A percentile compares a stretch with the other conserved stretches of the same genome.
Conservation (phyloP, 495 filamentous ascomycete species). For the Cairneyella variabilis region DNA sequence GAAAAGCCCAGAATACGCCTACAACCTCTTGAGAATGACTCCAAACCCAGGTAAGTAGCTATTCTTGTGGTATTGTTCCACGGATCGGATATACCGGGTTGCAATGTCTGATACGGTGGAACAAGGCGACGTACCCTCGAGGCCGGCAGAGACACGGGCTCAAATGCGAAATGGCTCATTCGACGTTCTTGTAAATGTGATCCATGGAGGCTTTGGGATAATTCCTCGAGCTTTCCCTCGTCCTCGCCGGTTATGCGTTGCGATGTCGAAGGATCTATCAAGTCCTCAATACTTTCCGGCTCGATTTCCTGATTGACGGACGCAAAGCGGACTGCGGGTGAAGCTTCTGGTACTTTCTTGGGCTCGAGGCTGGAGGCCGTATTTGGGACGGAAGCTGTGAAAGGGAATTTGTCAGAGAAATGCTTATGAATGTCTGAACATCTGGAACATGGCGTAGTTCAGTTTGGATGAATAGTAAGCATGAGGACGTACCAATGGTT, state of each 20-base stretch:
- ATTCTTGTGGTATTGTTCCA: neutral
- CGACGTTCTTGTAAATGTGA: slow-evolving; percentile 74
- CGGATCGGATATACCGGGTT: slow-evolving; percentile 7
- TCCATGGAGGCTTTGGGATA: slow-evolving; percentile 68
- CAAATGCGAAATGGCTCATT: slow-evolving; percentile 82
- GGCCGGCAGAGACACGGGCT: slow-evolving; percentile 79
- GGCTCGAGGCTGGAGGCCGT: slow-evolving; percentile 20
- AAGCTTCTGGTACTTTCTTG: slow-evolving; percentile 26
- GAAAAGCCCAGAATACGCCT: neutral
- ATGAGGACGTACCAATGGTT: slow-evolving; percentile 17
- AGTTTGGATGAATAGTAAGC: slow-evolving; percentile 23
- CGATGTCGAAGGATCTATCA: slow-evolving; percentile 15
- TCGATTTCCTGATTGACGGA: slow-evolving; percentile 76
- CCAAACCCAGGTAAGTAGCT: neutral
- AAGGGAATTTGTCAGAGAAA: slow-evolving; percentile 15
- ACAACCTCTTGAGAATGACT: neutral
- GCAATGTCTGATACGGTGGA: neutral
- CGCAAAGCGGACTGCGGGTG: slow-evolving; percentile 73
- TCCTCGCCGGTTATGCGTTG: slow-evolving; percentile 22
- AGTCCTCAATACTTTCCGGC: slow-evolving; percentile 35
- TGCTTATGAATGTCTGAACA: slow-evolving; percentile 6
- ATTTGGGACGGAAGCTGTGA: slow-evolving; percentile 11
- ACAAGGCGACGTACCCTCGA: slow-evolving; percentile 64
- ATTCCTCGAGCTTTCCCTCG: slow-evolving; percentile 54
- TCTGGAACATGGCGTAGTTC: neutral